Conservation (phyloP, 2,329 filamentous ascomycete species). For the Lasiodiplodia gonubiensis region DNA sequence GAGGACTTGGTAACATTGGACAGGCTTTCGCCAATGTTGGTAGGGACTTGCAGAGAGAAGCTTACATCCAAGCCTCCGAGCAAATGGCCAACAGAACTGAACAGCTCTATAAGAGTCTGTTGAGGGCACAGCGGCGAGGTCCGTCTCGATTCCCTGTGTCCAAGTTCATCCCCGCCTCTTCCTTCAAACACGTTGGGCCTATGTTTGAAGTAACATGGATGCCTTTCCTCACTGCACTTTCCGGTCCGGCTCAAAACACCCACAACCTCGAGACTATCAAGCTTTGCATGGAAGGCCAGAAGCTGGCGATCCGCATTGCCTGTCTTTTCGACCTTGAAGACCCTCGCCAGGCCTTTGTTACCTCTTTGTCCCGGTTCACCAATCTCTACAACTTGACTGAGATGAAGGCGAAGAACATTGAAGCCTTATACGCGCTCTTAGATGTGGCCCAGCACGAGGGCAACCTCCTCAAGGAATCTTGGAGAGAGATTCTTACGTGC, state of each 20-base stretch:
- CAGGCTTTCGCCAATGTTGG: conserved; percentile 91
- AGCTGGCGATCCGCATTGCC: conserved; percentile 88
- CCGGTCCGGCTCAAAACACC: conserved; percentile 89
- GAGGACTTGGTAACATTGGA: conserved; percentile 79
- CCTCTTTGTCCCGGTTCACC: conserved; percentile 88
- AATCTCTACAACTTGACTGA: conserved; percentile 95
- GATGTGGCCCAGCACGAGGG: conserved; percentile 94
- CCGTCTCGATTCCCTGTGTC: conserved; percentile 70
- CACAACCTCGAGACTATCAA: conserved; percentile 92
- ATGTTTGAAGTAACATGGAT: conserved; percentile 99
- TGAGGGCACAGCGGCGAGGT: conserved; percentile 85
- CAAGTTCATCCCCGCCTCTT: conserved; percentile 89
- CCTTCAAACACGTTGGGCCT: conserved; percentile 90
- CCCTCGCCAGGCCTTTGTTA: conserved; percentile 93
- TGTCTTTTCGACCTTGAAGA: conserved; percentile 93
- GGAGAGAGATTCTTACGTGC: conserved; percentile 93
- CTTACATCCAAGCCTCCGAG: conserved; percentile 92
- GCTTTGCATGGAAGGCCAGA: conserved; percentile 93
- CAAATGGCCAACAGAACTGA: conserved; percentile 83
- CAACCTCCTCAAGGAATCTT: conserved; percentile 85
- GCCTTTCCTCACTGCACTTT: conserved; percentile 95
- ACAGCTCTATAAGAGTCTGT: conserved; percentile 91
- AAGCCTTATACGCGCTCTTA: conserved; percentile 87
- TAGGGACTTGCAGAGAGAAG: conserved; percentile 88
- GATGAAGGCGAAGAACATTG: conserved; percentile 94